Base-by-base conservation (phyloP, 2,329 filamentous ascomycete genomes). In the Penicillium psychrosexuale region DNA sequence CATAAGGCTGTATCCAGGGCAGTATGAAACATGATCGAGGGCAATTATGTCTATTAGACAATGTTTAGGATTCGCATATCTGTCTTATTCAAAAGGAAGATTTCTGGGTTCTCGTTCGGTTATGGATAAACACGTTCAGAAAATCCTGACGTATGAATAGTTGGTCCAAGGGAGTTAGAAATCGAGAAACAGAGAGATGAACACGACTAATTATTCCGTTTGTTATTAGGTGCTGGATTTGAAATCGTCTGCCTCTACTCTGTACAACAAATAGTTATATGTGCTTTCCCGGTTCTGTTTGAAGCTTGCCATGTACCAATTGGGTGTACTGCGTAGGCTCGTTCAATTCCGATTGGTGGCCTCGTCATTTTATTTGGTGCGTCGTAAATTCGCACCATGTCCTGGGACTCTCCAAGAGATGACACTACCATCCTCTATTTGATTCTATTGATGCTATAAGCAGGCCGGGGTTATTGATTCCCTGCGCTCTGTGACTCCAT, bases 1-100 rank as follows among this genome's bases (percentile, higher is more conserved):
- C 53, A 56, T 31, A 53, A 60, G 60, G 56, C 53, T 55, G 55
- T 47, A 45, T 34, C 17, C 17, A 54, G 42, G 46, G 19, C 28
- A 37, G 9, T 8, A 34, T 45, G 47, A 39, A 51, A 54, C 24
- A 31, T 50, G 19, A 33, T 33, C n/a, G 13, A 28, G 37, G 22
- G n/a, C 22, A 50, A 22, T 12, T 24, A 3, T 3, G 22, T 3
- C 27, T 13, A 43, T 22, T n/a, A 33, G 37, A 43, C 28, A 50
- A 5, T 43, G 19, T 43, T 31, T 34, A 6, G 28, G 36, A 8
- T 27, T 17, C 3, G 6, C 2, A 13, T 22, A 6, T 22, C 2
- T 19, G 8, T 22, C 28, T 9, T 44, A 11, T 7, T 19, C 17
- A 1, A 1, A 1, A 15, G 1, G 8, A n/a, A 8, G 15, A 1